A percentile compares a stretch with the other conserved stretches of the same genome.
These are phyloP conservation scores for Neopestalotiopsis rosae DNA, from an alignment of 2,329 filamentous ascomycete genomes.

Conservation along the genomic window DNA sequence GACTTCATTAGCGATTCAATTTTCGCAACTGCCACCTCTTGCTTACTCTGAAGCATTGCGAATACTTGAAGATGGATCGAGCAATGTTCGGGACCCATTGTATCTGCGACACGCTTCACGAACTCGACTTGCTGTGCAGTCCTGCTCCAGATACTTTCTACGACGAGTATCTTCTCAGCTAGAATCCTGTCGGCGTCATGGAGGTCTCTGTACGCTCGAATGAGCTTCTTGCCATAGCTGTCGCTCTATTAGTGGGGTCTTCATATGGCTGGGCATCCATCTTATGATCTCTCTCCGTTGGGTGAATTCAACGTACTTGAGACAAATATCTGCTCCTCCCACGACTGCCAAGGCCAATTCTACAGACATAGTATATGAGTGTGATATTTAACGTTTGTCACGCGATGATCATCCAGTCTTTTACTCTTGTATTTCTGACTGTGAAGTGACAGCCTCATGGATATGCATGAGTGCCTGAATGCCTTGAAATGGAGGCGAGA, in stretches of 20 bases:
- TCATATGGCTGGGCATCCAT: neutral
- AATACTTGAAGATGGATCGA: neutral
- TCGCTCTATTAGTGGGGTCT: neutral
- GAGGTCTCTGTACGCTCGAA: neutral
- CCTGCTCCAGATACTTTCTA: neutral
- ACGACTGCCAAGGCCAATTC: conserved; percentile 5
- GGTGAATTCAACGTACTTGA: conserved; percentile 12
- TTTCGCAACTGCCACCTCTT: neutral
- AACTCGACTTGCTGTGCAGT: neutral
- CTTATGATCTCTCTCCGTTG: neutral
- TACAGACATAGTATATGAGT: neutral
- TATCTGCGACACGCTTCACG: neutral
- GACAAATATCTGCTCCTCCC: neutral
- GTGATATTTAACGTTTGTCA: neutral
- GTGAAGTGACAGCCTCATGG: too few species aligned
- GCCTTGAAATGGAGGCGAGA: too few species aligned
- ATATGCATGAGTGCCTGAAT: too few species aligned
- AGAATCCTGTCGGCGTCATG: neutral
- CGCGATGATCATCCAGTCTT: neutral
- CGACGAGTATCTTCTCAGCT: neutral
- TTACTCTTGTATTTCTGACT: too few species aligned
- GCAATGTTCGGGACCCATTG: neutral
- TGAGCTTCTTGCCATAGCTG: conserved; percentile 6
- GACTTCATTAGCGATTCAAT: neutral
- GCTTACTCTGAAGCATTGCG: conserved; percentile 12